These are phyloP conservation scores for Flaveria bidentis DNA, from an alignment of 129 eudicot genomes.

Conservation along the genomic window DNA sequence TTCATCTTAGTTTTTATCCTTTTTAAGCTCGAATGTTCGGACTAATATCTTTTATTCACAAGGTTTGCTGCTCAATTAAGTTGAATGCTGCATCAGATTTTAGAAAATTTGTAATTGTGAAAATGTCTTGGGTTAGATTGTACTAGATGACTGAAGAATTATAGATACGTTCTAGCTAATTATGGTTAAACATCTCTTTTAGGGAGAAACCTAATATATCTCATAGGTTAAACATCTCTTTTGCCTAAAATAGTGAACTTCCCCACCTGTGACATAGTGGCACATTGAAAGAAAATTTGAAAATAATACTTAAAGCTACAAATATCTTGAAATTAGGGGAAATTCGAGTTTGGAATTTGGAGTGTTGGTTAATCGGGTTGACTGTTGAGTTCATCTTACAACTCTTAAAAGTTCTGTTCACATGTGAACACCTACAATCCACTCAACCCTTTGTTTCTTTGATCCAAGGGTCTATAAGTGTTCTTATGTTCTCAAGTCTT, in stretches of 20 bases:
- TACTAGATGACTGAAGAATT: neutral
- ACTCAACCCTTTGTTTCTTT: neutral
- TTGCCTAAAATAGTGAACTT: neutral
- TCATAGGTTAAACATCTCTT: neutral
- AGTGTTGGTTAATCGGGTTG: too few species aligned
- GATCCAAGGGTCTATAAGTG: neutral
- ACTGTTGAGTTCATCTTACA: too few species aligned
- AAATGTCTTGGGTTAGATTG: neutral
- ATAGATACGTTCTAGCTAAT: constrained; percentile 13
- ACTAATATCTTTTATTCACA: neutral
- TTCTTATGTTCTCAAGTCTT: neutral
- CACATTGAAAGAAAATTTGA: neutral
- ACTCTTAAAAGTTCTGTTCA: neutral
- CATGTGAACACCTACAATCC: neutral
- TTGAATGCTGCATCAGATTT: constrained; percentile 4
- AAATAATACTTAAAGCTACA: neutral
- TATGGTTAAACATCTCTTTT: constrained; percentile 4
- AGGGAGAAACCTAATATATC: neutral
- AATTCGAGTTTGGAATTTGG: too few species aligned
- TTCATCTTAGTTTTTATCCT: constrained; percentile 9
- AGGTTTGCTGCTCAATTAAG: neutral
- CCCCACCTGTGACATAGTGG: neutral
- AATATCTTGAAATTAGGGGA: neutral
- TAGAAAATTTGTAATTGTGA: neutral
- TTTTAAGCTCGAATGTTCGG: neutral